These are phyloP conservation scores for Lojkania enalia DNA, from an alignment of 2,329 filamentous ascomycete genomes.

Conservation along the genomic window DNA sequence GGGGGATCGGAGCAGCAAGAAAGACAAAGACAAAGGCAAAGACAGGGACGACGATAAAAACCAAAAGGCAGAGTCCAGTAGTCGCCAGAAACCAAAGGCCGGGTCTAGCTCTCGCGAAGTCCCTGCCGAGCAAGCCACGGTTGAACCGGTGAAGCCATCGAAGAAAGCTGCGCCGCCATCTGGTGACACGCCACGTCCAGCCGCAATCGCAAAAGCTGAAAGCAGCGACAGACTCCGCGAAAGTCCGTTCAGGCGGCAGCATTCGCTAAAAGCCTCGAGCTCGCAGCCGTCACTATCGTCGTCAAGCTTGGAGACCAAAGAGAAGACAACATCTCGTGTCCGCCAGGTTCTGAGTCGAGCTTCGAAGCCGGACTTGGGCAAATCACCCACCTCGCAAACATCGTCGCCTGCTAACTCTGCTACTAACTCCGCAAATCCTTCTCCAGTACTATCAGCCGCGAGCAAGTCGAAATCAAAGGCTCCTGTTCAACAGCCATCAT, in stretches of 20 bases:
- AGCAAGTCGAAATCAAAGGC: too few relatives aligned
- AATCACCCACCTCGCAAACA: conserved; percentile 5
- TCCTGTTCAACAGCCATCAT: not conserved
- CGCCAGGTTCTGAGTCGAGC: conserved; percentile 30
- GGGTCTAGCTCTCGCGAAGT: conserved; percentile 14
- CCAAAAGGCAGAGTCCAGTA: conserved; percentile 16
- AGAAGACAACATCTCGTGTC: conserved; percentile 31
- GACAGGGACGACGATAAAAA: conserved; percentile 20
- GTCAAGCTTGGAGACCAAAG: conserved; percentile 21
- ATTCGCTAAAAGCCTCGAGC: conserved; percentile 30
- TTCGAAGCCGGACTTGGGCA: conserved; percentile 28
- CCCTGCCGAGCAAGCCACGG: conserved; percentile 14
- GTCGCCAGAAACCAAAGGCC: conserved; percentile 8
- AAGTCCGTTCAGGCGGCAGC: conserved; percentile 24
- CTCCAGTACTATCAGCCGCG: not conserved
- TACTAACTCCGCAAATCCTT: not conserved
- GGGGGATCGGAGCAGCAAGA: conserved; percentile 30
- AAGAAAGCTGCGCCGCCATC: conserved; percentile 5
- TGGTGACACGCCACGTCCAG: conserved; percentile 8
- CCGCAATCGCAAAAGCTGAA: conserved; percentile 30
- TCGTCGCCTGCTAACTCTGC: conserved; percentile 4
- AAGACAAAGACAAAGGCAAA: conserved; percentile 23
- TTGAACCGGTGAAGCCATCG: conserved; percentile 12
- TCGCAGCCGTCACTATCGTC: conserved; percentile 33
- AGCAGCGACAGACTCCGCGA: conserved; percentile 33